Conservation (phyloP, 1,139 yeast genomes). For the Nakaseomyces nivariensis region DNA sequence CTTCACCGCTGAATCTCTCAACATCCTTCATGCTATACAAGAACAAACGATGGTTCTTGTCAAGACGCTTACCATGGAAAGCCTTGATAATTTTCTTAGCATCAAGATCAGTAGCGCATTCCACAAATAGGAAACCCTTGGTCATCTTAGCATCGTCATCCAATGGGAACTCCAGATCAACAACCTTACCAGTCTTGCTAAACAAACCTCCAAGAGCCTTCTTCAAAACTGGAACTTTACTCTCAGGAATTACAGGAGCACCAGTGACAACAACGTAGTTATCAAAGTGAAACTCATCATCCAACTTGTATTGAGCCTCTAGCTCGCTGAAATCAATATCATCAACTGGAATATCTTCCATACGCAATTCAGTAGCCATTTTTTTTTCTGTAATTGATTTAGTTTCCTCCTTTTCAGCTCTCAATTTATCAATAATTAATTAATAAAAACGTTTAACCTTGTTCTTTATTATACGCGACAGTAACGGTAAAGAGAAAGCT, state of each 20-base stretch:
- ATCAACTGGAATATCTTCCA: constrained; percentile 42
- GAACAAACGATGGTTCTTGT: constrained; percentile 81
- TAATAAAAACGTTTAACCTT: no score
- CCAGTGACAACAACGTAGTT: constrained; percentile 86
- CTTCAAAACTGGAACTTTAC: constrained; percentile 73
- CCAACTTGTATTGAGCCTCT: constrained; percentile 64
- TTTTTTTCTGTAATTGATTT: no score
- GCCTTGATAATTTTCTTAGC: constrained; percentile 75
- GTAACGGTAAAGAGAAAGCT: no score
- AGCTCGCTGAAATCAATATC: constrained; percentile 83
- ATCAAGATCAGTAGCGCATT: constrained; percentile 55
- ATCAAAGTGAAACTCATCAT: constrained; percentile 56
- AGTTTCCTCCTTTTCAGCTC: no score
- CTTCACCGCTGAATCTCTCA: constrained; percentile 44
- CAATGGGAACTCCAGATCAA: constrained; percentile 63
- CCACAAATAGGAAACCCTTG: constrained; percentile 82
- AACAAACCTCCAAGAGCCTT: constrained; percentile 81
- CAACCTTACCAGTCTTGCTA: constrained; percentile 47
- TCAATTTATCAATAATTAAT: no score
- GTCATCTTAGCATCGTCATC: constrained; percentile 61
- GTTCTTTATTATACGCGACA: no score
- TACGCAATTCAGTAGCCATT: constrained; percentile 20
- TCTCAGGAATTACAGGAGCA: constrained; percentile 88
- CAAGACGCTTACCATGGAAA: constrained; percentile 82
- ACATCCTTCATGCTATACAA: constrained; percentile 80